Percentiles rank a stretch among this genome's conserved stretches.
Evolutionary conservation across 2,329 filamentous ascomycete genomes (phyloP).

Genomic region (Exophiala bonariae): DNA sequence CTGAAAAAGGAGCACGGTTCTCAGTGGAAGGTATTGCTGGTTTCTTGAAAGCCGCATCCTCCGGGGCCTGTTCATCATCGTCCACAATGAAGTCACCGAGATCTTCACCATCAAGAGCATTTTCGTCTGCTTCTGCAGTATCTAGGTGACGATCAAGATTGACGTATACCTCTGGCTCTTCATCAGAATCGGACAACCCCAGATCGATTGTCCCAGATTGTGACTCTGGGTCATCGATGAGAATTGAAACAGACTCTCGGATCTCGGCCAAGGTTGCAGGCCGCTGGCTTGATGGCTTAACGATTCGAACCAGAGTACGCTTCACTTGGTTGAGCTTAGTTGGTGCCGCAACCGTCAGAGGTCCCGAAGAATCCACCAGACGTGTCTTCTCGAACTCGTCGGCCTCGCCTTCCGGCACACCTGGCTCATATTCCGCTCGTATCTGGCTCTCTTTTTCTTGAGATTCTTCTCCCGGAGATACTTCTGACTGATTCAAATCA

Average conservation of each 20-base stretch:
- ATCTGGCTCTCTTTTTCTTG: slow-evolving; percentile 27
- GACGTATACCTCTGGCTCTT: slow-evolving; percentile 38
- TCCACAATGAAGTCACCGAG: slow-evolving; percentile 29
- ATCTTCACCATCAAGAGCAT: slow-evolving; percentile 48
- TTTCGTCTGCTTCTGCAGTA: slow-evolving; percentile 54
- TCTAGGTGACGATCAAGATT: slow-evolving; percentile 49
- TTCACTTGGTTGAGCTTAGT: slow-evolving; percentile 56
- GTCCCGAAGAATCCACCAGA: not conserved
- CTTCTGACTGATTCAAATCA: slow-evolving; percentile 56
- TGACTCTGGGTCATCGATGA: slow-evolving; percentile 66
- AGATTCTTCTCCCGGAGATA: slow-evolving; percentile 31
- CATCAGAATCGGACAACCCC: slow-evolving; percentile 46
- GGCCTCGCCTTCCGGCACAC: slow-evolving; percentile 34
- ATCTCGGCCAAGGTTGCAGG: slow-evolving; percentile 78
- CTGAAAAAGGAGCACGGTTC: slow-evolving; percentile 28
- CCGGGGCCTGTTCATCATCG: slow-evolving; percentile 31
- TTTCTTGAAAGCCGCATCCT: slow-evolving; percentile 29
- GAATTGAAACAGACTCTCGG: slow-evolving; percentile 76
- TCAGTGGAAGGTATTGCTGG: slow-evolving; percentile 20
- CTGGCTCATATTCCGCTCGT: slow-evolving; percentile 32
- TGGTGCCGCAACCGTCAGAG: slow-evolving; percentile 37
- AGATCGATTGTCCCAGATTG: slow-evolving; percentile 46
- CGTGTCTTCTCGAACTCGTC: not conserved
- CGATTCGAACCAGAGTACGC: slow-evolving; percentile 63
- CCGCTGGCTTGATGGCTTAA: slow-evolving; percentile 67